Evolutionary conservation across 2,329 filamentous ascomycete species (phyloP).

Genomic region (Ilyonectria mors-panacis): DNA sequence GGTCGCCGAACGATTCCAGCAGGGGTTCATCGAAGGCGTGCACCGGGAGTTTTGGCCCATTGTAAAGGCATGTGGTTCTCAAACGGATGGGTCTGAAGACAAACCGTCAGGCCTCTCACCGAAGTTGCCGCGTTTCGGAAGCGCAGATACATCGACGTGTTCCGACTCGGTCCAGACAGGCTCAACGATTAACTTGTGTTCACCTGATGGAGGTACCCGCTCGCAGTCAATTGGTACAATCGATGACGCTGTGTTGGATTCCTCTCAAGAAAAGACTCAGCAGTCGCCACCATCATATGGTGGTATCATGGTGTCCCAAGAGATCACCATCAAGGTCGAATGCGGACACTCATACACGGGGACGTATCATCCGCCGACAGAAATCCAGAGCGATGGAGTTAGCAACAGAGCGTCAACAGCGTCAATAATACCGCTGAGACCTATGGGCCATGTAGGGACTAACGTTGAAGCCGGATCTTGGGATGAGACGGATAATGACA

Average conservation of each 20-base stretch:
- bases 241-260: neutral
- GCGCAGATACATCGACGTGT: conserved; percentile 30
- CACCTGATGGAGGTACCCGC: conserved; percentile 29
- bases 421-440: conserved; percentile 42
- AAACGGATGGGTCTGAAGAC: conserved; percentile 25
- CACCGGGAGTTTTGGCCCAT: conserved; percentile 73
- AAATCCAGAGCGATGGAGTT: conserved; percentile 28
- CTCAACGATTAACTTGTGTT: conserved; percentile 47
- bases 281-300: conserved; percentile 52
- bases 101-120: conserved; percentile 20
- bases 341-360: conserved; percentile 18
- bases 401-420: conserved; percentile 26
- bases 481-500: conserved; percentile 31
- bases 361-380: conserved; percentile 21
- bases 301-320: conserved; percentile 74
- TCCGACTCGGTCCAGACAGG: conserved; percentile 38
- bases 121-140: conserved; percentile 35
- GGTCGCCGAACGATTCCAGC: conserved; percentile 71
- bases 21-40: conserved; percentile 72
- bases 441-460: conserved; percentile 44
- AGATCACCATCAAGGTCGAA: conserved; percentile 64
- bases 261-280: conserved; percentile 28
- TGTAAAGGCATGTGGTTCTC: conserved; percentile 48
- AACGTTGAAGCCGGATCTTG: conserved; percentile 40
- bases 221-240: conserved; percentile 16